These are phyloP conservation scores for Beauveria varroae DNA, from an alignment of 2,329 filamentous ascomycete genomes.

Conservation along the genomic window DNA sequence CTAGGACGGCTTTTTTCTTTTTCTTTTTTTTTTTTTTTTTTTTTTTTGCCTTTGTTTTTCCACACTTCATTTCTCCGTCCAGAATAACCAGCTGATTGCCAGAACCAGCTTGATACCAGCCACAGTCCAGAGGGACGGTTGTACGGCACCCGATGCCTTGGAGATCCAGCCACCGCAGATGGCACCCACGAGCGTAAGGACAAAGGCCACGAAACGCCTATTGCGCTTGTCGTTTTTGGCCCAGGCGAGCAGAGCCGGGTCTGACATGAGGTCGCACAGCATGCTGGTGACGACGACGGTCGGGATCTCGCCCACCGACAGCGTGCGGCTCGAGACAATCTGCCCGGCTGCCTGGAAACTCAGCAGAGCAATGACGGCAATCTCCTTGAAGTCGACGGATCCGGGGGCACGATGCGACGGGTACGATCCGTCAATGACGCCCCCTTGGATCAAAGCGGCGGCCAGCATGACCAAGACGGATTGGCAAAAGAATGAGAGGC, in stretches of 20 bases:
- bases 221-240: slow-evolving; percentile 42
- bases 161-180: slow-evolving; percentile 42
- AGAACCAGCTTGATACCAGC: slow-evolving; percentile 37
- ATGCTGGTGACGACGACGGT: slow-evolving; percentile 48
- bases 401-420: slow-evolving; percentile 5
- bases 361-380: slow-evolving; percentile 38
- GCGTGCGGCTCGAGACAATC: slow-evolving; percentile 40
- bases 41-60: too few species aligned
- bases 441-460: slow-evolving; percentile 41
- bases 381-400: slow-evolving; percentile 22
- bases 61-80: slow-evolving; percentile 18
- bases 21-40: too few species aligned
- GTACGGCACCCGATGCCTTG: slow-evolving; percentile 31
- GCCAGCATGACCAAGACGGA: slow-evolving; percentile 42
- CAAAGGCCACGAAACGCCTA: slow-evolving; percentile 35
- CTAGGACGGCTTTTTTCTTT: not conserved
- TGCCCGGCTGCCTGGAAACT: slow-evolving; percentile 48
- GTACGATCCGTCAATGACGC: slow-evolving; percentile 20
- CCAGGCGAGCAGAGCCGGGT: slow-evolving; percentile 37
- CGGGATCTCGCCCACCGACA: slow-evolving; percentile 47
- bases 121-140: slow-evolving; percentile 36
- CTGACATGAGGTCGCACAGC: slow-evolving; percentile 45
- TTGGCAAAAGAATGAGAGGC: slow-evolving; percentile 45
- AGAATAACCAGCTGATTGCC: slow-evolving; percentile 27
- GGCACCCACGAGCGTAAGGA: slow-evolving; percentile 39